Evolutionary conservation across 257 asterid genomes (phyloP).

Genomic region (Linaria vulgaris): DNA sequence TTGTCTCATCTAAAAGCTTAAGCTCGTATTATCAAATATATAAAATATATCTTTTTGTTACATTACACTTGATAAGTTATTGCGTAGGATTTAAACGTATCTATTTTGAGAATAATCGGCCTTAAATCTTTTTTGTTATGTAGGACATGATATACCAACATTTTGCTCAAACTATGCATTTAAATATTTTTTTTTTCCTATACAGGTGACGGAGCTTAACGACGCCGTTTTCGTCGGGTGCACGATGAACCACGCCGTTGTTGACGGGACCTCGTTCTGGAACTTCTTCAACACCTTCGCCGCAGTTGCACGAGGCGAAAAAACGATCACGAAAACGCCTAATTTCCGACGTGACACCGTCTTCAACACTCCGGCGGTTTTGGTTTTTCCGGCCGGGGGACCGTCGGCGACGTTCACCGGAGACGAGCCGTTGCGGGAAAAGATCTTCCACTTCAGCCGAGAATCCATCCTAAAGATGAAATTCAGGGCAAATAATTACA

Average conservation of each 20-base stretch:
- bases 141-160: too few species aligned
- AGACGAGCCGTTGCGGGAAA: constrained; percentile 72
- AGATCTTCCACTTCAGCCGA: constrained; percentile 70
- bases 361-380: constrained; percentile 63
- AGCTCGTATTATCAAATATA: too few species aligned
- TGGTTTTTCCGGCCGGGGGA: constrained; percentile 64
- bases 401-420: constrained; percentile 81
- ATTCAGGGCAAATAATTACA: constrained; percentile 45
- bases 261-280: constrained; percentile 96
- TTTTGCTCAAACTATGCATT: too few species aligned
- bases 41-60: too few species aligned
- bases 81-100: too few species aligned
- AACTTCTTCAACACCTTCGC: constrained; percentile 86
- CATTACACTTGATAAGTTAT: too few species aligned
- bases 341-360: constrained; percentile 60
- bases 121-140: too few species aligned
- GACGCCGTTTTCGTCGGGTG: constrained; percentile 80
- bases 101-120: too few species aligned
- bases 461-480: constrained; percentile 69
- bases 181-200: too few species aligned
- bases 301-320: constrained; percentile 55
- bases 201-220: constrained; percentile 59
- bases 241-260: constrained; percentile 81
- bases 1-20: too few species aligned
- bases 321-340: constrained; percentile 50